Conservation (phyloP, 768 basidiomycete genomes). For the Phlegmacium glaucopus region DNA sequence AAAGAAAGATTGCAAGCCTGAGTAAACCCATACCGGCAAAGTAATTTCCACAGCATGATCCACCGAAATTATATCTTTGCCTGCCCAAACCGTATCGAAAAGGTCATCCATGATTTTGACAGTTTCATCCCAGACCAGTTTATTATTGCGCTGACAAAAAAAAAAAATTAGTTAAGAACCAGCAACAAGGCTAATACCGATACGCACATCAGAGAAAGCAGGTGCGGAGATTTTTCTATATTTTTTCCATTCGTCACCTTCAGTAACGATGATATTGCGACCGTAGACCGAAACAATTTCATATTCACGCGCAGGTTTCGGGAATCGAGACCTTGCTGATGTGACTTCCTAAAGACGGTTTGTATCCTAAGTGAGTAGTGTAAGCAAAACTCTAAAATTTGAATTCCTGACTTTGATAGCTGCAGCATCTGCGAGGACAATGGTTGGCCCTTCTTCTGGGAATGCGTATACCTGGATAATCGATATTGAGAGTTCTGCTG, state of each 20-base stretch:
- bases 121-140: constrained; percentile 47
- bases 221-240: constrained; percentile 61
- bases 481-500: neutral
- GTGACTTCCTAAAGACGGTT: constrained; percentile 46
- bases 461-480: constrained; percentile 22
- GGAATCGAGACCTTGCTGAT: constrained; percentile 46
- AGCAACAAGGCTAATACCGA: neutral
- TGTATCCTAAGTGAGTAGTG: neutral
- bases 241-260: constrained; percentile 63
- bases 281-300: constrained; percentile 47
- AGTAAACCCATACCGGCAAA: constrained; percentile 37
- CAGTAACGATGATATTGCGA: constrained; percentile 59
- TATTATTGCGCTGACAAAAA: constrained; percentile 37
- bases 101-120: constrained; percentile 39
- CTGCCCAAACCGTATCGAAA: constrained; percentile 47
- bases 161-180: neutral
- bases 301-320: constrained; percentile 52
- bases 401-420: constrained; percentile 33
- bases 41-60: constrained; percentile 52
- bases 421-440: constrained; percentile 35
- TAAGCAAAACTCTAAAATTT: neutral
- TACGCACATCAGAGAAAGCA: constrained; percentile 58
- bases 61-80: constrained; percentile 33
- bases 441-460: constrained; percentile 17
- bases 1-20: neutral